phyloP scores from a whole-genome alignment of 2,329 filamentous ascomycete species.

The Penicillium sp. region DNA sequence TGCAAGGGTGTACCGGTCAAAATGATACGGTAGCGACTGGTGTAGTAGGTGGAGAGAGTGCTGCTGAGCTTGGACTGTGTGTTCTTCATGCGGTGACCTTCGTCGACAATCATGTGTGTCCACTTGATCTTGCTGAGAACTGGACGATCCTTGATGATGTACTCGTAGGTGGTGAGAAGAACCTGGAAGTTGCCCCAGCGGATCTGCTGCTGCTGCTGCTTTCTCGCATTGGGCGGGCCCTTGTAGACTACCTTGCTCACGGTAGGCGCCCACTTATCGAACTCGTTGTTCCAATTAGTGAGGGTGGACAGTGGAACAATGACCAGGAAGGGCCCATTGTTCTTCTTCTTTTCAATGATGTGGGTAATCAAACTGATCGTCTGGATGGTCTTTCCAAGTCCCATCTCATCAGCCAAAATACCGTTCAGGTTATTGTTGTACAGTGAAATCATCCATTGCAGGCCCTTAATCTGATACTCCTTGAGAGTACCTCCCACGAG shows the following conservation, averaged over 20 bases:
- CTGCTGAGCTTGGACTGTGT: slow-evolving; percentile 91
- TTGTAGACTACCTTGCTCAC: slow-evolving; percentile 92
- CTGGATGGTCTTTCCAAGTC: slow-evolving; percentile 98
- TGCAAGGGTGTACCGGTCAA: slow-evolving; percentile 95
- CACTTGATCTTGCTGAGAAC: slow-evolving; percentile 98
- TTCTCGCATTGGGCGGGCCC: slow-evolving; percentile 82
- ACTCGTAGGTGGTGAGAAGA: slow-evolving; percentile 94
- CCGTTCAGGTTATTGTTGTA: slow-evolving; percentile 99
- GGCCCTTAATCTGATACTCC: slow-evolving; percentile 96
- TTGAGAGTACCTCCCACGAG: slow-evolving; percentile 90
- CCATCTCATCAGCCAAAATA: slow-evolving; percentile 98
- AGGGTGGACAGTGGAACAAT: slow-evolving; percentile 96
- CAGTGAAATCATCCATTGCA: slow-evolving; percentile 99
- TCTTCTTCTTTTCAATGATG: slow-evolving; percentile 91
- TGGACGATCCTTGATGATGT: slow-evolving; percentile 98
- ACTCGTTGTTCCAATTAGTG: slow-evolving; percentile 98
- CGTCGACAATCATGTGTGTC: slow-evolving; percentile 99
- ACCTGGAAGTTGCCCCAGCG: slow-evolving; percentile 95
- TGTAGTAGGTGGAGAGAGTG: slow-evolving; percentile 93
- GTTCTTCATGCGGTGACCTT: slow-evolving; percentile 99
- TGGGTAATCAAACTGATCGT: slow-evolving; percentile 97
- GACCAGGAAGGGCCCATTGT: slow-evolving; percentile 88
- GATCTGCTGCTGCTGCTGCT: slow-evolving; percentile 88
- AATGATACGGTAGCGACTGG: slow-evolving; percentile 90
- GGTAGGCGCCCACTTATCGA: slow-evolving; percentile 96